Conservation (phyloP, 2,329 filamentous ascomycete species). For the Calycina herbarum region DNA sequence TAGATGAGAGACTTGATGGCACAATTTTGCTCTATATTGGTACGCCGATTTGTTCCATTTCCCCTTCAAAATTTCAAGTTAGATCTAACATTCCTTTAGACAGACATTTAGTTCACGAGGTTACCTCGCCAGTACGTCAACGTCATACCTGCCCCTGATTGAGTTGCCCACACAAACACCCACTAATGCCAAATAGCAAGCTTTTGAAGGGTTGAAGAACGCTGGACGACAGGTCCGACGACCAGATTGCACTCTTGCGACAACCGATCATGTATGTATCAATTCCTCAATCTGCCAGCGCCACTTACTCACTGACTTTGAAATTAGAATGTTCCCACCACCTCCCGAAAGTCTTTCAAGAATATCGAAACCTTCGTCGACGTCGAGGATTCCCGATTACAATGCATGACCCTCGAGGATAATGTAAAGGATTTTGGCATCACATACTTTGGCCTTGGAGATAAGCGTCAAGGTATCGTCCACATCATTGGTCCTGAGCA, state of each 20-base stretch:
- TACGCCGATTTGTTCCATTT: slow-evolving; percentile 44
- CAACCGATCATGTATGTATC: slow-evolving; percentile 84
- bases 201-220: slow-evolving; percentile 92
- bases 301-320: slow-evolving; percentile 1
- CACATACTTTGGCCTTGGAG: slow-evolving; percentile 94
- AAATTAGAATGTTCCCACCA: slow-evolving; percentile 84
- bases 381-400: slow-evolving; percentile 87
- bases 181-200: slow-evolving; percentile 62
- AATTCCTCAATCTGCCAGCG: slow-evolving; percentile 8
- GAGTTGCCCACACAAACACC: neutral
- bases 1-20: slow-evolving; percentile 93
- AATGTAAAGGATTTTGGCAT: slow-evolving; percentile 96
- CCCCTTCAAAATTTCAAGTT: neutral
- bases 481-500: slow-evolving; percentile 98
- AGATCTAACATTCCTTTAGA: slow-evolving; percentile 51
- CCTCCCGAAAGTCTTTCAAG: slow-evolving; percentile 88
- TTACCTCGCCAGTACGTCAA: slow-evolving; percentile 82
- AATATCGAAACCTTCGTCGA: slow-evolving; percentile 92
- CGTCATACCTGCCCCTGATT: neutral
- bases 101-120: slow-evolving; percentile 95
- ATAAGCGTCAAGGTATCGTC: slow-evolving; percentile 97
- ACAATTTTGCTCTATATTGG: slow-evolving; percentile 92
- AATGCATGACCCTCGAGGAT: slow-evolving; percentile 94
- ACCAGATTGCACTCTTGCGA: slow-evolving; percentile 95
- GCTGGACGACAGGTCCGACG: slow-evolving; percentile 84